Percentiles rank a stretch among this genome's conserved stretches.
Conservation (phyloP, 2,329 filamentous ascomycete species). For the Pseudogymnoascus pannorum region DNA sequence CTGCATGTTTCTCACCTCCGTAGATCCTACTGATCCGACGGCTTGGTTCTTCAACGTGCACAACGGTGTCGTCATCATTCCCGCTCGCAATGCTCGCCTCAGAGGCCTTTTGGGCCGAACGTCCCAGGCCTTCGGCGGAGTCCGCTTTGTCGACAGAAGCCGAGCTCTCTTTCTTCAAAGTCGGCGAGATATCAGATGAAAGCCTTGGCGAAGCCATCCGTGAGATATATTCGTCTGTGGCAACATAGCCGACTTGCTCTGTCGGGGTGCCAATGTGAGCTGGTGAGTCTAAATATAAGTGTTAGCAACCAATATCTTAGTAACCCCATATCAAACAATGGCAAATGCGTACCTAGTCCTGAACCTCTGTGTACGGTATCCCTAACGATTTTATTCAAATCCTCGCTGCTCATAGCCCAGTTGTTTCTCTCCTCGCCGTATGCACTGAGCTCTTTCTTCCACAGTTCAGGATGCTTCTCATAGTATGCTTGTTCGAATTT, state of each 20-base stretch:
- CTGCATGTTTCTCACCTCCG: conserved; percentile 32
- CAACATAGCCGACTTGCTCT: conserved; percentile 84
- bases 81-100: conserved; percentile 37
- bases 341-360: conserved; percentile 41
- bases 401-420: conserved; percentile 81
- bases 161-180: background rate
- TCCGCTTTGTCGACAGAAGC: conserved; percentile 32
- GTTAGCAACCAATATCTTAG: conserved; percentile 17
- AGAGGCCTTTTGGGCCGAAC: conserved; percentile 28
- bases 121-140: conserved; percentile 36
- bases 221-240: conserved; percentile 74
- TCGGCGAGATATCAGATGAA: conserved; percentile 30
- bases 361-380: conserved; percentile 52
- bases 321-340: conserved; percentile 16
- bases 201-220: conserved; percentile 65
- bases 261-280: conserved; percentile 68
- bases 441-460: conserved; percentile 59
- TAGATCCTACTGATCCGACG: conserved; percentile 39
- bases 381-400: conserved; percentile 83
- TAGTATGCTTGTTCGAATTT: conserved; percentile 90
- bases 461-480: conserved; percentile 78
- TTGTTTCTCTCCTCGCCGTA: conserved; percentile 54
- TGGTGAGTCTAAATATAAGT: conserved; percentile 48
- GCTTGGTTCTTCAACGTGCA: conserved; percentile 68
- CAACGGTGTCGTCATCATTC: conserved; percentile 50